phyloP scores from a whole-genome alignment of 257 asterid genomes.

The Jasminum sambac region DNA sequence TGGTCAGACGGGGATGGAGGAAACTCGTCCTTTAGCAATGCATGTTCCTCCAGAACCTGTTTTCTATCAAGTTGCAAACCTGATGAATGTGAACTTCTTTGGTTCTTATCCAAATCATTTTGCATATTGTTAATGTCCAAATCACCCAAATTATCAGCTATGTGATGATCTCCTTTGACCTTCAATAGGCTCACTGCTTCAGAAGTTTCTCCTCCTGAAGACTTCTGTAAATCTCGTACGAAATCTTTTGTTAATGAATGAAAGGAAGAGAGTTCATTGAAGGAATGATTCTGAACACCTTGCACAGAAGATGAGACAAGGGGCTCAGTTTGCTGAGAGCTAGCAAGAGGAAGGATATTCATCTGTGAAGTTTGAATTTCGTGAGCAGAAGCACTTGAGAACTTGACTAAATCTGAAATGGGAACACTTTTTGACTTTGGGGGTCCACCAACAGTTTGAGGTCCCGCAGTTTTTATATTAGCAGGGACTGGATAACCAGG shows the following conservation, averaged over 20 bases:
- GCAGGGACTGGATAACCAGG: slow-evolving; percentile 56
- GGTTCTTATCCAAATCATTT: slow-evolving; percentile 38
- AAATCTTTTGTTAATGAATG: slow-evolving; percentile 36
- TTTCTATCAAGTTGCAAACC: slow-evolving; percentile 43
- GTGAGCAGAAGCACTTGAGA: slow-evolving; percentile 31
- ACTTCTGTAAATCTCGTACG: slow-evolving; percentile 26
- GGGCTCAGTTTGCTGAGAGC: slow-evolving; percentile 36
- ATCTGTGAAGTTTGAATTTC: slow-evolving; percentile 34
- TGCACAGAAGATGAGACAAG: slow-evolving; percentile 37
- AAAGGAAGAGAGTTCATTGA: slow-evolving; percentile 32
- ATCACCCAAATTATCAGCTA: slow-evolving; percentile 30
- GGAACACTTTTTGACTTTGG: slow-evolving; percentile 61
- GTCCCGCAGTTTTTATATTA: slow-evolving; percentile 43
- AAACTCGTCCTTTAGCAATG: slow-evolving; percentile 62
- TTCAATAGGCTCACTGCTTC: slow-evolving; percentile 21
- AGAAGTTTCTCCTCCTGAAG: slow-evolving; percentile 36
- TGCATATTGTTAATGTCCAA: slow-evolving; percentile 29
- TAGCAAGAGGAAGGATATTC: slow-evolving; percentile 27
- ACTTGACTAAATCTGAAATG: slow-evolving; percentile 40
- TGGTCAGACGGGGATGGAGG: slow-evolving; percentile 89
- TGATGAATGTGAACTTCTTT: slow-evolving; percentile 30
- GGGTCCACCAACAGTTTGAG: slow-evolving; percentile 51
- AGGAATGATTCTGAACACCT: slow-evolving; percentile 34
- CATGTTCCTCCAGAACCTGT: slow-evolving; percentile 40
- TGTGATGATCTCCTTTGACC: slow-evolving; percentile 27